Evolutionary conservation across 2,329 filamentous ascomycete species (phyloP).

Genomic region (Akanthomyces lecanii): DNA sequence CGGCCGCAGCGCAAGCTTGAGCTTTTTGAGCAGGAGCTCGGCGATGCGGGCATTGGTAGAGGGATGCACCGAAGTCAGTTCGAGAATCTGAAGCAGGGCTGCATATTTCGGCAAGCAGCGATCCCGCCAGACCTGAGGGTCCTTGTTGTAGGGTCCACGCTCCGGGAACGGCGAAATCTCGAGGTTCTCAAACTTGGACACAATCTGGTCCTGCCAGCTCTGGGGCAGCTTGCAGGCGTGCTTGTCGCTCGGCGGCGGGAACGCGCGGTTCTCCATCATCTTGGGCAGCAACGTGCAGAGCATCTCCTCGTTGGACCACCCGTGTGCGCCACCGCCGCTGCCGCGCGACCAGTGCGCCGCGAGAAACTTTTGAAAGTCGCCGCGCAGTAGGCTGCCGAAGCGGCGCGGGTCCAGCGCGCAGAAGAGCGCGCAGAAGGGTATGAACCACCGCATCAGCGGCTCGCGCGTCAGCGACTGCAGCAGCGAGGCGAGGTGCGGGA

Average conservation of each 20-base stretch:
- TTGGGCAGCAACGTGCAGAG: conserved; percentile 65
- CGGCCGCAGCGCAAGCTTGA: conserved; percentile 61
- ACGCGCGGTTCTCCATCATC: conserved; percentile 53
- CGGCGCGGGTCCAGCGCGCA: conserved; percentile 67
- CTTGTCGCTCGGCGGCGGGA: conserved; percentile 50
- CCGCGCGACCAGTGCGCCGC: conserved; percentile 66
- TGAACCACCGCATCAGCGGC: conserved; percentile 66
- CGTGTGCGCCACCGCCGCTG: conserved; percentile 48
- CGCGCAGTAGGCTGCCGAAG: conserved; percentile 75
- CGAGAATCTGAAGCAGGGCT: conserved; percentile 60
- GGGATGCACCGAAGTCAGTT: conserved; percentile 59
- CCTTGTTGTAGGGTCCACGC: conserved; percentile 57
- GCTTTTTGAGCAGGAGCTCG: conserved; percentile 60
- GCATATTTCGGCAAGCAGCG: conserved; percentile 65
- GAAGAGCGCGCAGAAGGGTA: conserved; percentile 80
- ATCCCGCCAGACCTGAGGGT: conserved; percentile 58
- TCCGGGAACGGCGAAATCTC: conserved; percentile 63
- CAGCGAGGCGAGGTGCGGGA: conserved; percentile 64
- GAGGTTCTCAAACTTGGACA: conserved; percentile 62
- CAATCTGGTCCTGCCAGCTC: conserved; percentile 69
- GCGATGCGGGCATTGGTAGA: conserved; percentile 63
- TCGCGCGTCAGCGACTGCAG: conserved; percentile 62
- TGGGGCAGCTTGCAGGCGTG: conserved; percentile 57
- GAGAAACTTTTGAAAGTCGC: conserved; percentile 81
- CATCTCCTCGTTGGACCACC: conserved; percentile 56